Evolutionary conservation across 495 filamentous ascomycete species (phyloP).

Genomic region (Mytilinidion resinicola): DNA sequence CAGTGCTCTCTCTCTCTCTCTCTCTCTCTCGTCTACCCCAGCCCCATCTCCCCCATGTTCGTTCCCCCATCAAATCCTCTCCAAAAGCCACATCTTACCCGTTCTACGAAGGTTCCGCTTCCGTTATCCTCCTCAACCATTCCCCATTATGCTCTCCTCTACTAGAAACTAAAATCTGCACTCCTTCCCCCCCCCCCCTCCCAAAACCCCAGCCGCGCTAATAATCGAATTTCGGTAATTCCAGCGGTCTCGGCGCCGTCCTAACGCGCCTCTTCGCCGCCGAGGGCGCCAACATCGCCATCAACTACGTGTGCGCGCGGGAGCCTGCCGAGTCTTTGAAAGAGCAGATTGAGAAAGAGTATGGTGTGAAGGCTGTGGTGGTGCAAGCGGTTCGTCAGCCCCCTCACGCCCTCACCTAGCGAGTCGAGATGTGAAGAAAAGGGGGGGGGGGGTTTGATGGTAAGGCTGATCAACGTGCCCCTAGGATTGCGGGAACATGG

Average conservation of each 20-base stretch:
- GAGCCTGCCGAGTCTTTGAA: constrained; percentile 50
- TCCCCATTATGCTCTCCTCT: background rate
- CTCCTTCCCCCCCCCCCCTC: background rate
- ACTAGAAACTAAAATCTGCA: too few species aligned
- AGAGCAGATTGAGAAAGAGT: constrained; percentile 44
- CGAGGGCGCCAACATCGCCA: constrained; percentile 60
- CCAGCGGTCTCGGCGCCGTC: constrained; percentile 59
- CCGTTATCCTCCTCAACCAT: background rate
- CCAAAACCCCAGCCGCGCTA: too few species aligned
- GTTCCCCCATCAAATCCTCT: background rate
- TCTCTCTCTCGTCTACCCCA: background rate
- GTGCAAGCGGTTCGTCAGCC: constrained; percentile 53
- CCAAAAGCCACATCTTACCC: background rate
- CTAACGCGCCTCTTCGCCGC: constrained; percentile 59
- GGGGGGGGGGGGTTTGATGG: background rate
- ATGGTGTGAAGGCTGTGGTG: constrained; percentile 49
- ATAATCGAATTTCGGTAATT: too few species aligned
- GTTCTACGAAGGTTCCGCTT: background rate
- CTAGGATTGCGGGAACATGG: constrained; percentile 54
- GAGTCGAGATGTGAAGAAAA: background rate
- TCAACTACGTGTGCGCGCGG: constrained; percentile 59
- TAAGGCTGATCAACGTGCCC: too few species aligned
- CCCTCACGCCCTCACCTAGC: too few species aligned
- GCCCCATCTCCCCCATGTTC: too few species aligned
- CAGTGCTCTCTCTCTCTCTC: constrained; percentile 1